Evolutionary conservation across 2,329 filamentous ascomycete genomes (phyloP), one percentile per base, ranked within the genome.

Genomic region (Rosellinia necatrix): DNA sequence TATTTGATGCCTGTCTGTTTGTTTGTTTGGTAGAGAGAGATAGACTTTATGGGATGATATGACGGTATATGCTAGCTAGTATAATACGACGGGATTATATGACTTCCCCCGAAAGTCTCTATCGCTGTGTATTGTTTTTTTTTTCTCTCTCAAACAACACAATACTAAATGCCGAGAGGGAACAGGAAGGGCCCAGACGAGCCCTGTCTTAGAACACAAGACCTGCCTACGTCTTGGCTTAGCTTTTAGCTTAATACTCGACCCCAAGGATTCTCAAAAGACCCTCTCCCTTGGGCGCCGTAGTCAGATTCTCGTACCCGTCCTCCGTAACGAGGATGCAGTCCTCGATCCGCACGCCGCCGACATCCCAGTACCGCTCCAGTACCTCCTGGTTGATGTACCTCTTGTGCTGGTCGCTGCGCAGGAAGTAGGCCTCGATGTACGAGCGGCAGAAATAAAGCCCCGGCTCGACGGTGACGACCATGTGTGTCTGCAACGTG

Each of bases 291-390:
- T 96, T 96, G 0, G 90, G 89, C 25, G 89, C 89, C 1, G 82
- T 81, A 1, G 92, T 96, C 70, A 97, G 69, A 69, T 96, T 96
- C 74, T 97, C 92, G 66, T 85, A 86, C 0, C 92, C 92, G 21
- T 83, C 77, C 58, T 88, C 79, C 1, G 89, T 94, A 43, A 97
- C 86, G 19, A 94, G 78, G 34, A 97, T 82, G 71, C 93, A 90
- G 69, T 97, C 92, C 75, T 99, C 94, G 59, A 97, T 96, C 42
- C 94, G 83, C 22, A 96, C 91, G 29, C 94, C 94, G 13, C 93
- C 94, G 1, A 97, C 87, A 22, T 75, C 76, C 77, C 90, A 93
- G 71, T 89, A 93, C 60, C 76, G 77, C 58, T 86, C 84, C 44
- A 94, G 74, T 4, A 87, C 80, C 4, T 79, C 76, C 62, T 76